Percentiles rank a stretch among this genome's conserved stretches.
Conservation (phyloP, 2,329 filamentous ascomycete species). For the Pseudogymnoascus verrucosus region DNA sequence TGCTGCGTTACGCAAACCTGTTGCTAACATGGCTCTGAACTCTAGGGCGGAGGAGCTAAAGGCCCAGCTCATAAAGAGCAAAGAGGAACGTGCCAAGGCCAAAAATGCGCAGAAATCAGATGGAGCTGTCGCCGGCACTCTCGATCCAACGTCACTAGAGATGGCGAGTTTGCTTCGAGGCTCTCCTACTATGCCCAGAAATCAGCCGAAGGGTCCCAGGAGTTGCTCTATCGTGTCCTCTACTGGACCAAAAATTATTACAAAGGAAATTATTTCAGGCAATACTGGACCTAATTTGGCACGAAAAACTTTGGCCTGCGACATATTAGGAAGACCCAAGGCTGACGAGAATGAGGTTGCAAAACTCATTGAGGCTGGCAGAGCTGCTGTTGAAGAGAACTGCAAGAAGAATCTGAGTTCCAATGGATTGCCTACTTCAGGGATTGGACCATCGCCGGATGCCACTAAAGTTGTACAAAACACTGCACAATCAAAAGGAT, state of each 20-base stretch:
- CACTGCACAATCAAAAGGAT: not conserved
- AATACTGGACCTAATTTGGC: not conserved
- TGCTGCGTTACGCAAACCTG: slow-evolving; percentile 12
- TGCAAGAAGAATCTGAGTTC: not conserved
- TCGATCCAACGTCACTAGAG: not conserved
- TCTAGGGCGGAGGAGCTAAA: slow-evolving; percentile 27
- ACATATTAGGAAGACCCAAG: not conserved
- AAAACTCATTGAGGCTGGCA: not conserved
- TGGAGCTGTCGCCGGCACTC: not conserved
- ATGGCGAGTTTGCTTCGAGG: not conserved
- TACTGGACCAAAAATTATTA: not conserved
- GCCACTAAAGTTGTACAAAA: not conserved
- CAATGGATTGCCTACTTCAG: not conserved
- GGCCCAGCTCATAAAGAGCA: slow-evolving; percentile 23
- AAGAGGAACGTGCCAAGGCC: slow-evolving; percentile 14
- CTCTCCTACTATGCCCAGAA: not conserved
- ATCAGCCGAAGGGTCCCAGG: not conserved
- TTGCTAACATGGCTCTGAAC: slow-evolving; percentile 16
- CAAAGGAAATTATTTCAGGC: not conserved
- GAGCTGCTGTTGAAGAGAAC: not conserved
- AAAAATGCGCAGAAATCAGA: not conserved
- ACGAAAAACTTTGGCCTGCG: not conserved
- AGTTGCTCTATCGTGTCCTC: not conserved
- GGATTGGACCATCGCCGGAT: not conserved
- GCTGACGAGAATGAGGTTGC: not conserved